These are phyloP conservation scores for Bacidia rubella DNA, from an alignment of 495 filamentous ascomycete genomes.

Conservation along the genomic window DNA sequence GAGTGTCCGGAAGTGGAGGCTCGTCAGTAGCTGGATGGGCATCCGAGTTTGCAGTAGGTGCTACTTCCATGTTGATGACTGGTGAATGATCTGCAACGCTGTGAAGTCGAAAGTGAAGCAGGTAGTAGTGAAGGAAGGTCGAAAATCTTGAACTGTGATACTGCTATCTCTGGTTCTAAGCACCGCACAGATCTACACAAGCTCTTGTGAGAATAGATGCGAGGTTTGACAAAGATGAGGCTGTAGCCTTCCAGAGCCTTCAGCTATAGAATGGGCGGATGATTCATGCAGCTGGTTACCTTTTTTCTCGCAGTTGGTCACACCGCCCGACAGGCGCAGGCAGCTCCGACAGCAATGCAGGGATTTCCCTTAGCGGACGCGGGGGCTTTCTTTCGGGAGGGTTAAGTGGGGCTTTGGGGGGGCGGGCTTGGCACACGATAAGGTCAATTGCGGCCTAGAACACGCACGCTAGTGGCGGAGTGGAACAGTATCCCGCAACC, in stretches of 20 bases:
- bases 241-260: conserved; percentile 2
- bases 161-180: too few species aligned
- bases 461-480: background rate
- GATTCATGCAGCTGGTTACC: background rate
- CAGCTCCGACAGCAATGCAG: conserved; percentile 5
- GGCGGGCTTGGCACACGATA: background rate
- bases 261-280: background rate
- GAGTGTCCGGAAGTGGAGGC: background rate
- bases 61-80: background rate
- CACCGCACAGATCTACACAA: too few species aligned
- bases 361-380: conserved; percentile 1
- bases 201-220: too few species aligned
- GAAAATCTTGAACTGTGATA: too few species aligned
- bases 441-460: too few species aligned
- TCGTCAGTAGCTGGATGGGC: background rate
- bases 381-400: background rate
- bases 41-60: background rate
- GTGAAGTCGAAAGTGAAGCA: background rate
- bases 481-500: background rate
- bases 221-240: conserved; percentile 1
- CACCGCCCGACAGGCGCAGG: background rate
- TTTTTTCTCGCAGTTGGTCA: background rate
- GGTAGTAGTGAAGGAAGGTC: too few species aligned
- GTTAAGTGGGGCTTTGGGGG: background rate
- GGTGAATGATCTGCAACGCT: background rate